These are phyloP conservation scores for Rhizomucor miehei DNA, from an alignment of 371 early-diverging fungal species.

Conservation along the genomic window DNA sequence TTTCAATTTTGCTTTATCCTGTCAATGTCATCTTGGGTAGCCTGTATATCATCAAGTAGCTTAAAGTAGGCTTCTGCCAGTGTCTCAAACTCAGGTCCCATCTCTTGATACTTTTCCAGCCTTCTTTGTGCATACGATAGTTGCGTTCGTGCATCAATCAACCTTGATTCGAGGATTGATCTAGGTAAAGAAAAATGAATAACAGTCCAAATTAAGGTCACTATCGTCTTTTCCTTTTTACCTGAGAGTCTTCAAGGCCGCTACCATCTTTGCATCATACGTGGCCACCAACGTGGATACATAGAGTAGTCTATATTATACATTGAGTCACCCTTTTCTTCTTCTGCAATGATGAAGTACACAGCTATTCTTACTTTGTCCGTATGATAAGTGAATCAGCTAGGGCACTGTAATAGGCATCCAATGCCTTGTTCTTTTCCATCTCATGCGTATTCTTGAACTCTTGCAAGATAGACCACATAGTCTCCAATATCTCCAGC, in stretches of 20 bases:
- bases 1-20: neutral
- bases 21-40: constrained; percentile 15
- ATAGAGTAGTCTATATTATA: constrained; percentile 6
- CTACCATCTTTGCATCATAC: constrained; percentile 7
- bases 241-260: constrained; percentile 10
- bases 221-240: constrained; percentile 1
- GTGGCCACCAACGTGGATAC: constrained; percentile 6
- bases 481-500: constrained; percentile 12
- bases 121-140: constrained; percentile 9
- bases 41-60: constrained; percentile 12
- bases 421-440: constrained; percentile 10
- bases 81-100: constrained; percentile 20
- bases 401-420: constrained; percentile 12
- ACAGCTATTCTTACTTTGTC: constrained; percentile 12
- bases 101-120: constrained; percentile 7
- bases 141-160: constrained; percentile 7
- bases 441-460: constrained; percentile 4
- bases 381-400: constrained; percentile 8
- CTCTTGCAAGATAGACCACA: constrained; percentile 8
- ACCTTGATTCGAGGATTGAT: constrained; percentile 8
- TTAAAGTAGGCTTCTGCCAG: constrained; percentile 9
- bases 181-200: neutral
- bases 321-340: neutral
- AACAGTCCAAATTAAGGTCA: neutral
- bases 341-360: neutral